Evolutionary conservation across 2,329 filamentous ascomycete species (phyloP), one percentile per base, ranked within the genome.

Genomic region (Rutstroemia sydowiana): DNA sequence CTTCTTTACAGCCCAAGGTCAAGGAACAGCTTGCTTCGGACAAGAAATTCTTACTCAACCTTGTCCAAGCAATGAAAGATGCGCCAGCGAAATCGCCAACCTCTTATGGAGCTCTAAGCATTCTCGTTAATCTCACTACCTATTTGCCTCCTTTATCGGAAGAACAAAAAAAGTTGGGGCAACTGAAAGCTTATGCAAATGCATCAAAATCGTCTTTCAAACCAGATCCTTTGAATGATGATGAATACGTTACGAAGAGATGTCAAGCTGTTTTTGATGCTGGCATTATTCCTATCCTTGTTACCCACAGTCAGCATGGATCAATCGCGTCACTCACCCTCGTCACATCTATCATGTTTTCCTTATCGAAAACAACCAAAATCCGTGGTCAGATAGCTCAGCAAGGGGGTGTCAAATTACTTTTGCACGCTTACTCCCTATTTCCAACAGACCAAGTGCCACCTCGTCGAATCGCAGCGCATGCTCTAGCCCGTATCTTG

Each of bases 171-270:
- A 89, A 88, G 64, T 88, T 98, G 72, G 80, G 80, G 5, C 88
- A 98, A 66, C 78, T 98, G 41, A 96, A 95, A 72, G 88, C 90
- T 2, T 98, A 97, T 63, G 93, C 93, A 13, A 88, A 95, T 65
- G 87, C 89, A 0, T 83, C 84, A 5, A 90, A 88, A 63, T 79
- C 80, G 55, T 65, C 78, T n/a, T 66, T 74, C 0, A 71, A 76
- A 2, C 73, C 78, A 0, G 81, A 91, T 63, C 79, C 81, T 7
- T 73, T 95, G 0, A 84, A 93, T 52, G 81, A 90, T 55, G 84
- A 95, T 52, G 75, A 84, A 2, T 82, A 87, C 58, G 90, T 95
- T 31, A 75, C 79, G 14, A 76, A 78, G 55, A 82, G 93, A 21
- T 96, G 92, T 68, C 82, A 79, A 64, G 78, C 77, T 10, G 77